Percentiles rank a stretch among this genome's conserved stretches.
Evolutionary conservation across 164 flowering plant species (phyloP).

Genomic region (Chloranthus sessilifolius): DNA sequence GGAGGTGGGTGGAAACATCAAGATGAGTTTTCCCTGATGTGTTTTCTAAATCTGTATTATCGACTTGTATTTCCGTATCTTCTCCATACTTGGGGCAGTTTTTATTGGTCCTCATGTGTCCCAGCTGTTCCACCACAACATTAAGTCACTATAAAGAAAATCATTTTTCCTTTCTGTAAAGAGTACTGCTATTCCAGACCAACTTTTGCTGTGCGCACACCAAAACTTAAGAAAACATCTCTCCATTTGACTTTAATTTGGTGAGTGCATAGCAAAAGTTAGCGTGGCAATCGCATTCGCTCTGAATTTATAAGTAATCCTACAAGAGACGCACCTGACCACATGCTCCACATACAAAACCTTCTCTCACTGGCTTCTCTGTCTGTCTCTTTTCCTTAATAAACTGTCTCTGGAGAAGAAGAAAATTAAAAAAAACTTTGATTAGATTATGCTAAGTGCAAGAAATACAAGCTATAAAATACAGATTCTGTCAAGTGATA

Average conservation of each 20-base stretch:
- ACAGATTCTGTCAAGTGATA: too few relatives aligned
- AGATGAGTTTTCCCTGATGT: conserved; percentile 29
- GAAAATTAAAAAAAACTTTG: too few relatives aligned
- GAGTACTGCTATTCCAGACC: too few relatives aligned
- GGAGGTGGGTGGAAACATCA: conserved; percentile 40
- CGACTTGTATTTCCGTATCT: conserved; percentile 51
- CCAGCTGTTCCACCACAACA: conserved; percentile 44
- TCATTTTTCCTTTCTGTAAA: too few relatives aligned
- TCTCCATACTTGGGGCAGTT: conserved; percentile 92
- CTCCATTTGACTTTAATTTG: too few relatives aligned
- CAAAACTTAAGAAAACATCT: too few relatives aligned
- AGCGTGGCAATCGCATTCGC: too few relatives aligned
- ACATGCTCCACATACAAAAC: conserved; percentile 91
- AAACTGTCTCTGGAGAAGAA: too few relatives aligned
- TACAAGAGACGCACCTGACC: conserved; percentile 61
- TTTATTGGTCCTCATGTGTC: conserved; percentile 98
- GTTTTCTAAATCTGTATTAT: conserved; percentile 44
- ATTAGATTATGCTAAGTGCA: too few relatives aligned
- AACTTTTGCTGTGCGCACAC: too few relatives aligned
- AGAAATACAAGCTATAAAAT: too few relatives aligned
- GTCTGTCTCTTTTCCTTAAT: conserved; percentile 64
- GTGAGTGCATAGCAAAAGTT: too few relatives aligned
- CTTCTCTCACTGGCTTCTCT: conserved; percentile 64
- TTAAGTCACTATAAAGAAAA: conserved; percentile 2
- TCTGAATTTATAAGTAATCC: background rate